A percentile compares a stretch with the other conserved stretches of the same genome.
phyloP scores from a whole-genome alignment of 108 stramenopile genomes.

The Fragilariopsis cylindrus region DNA sequence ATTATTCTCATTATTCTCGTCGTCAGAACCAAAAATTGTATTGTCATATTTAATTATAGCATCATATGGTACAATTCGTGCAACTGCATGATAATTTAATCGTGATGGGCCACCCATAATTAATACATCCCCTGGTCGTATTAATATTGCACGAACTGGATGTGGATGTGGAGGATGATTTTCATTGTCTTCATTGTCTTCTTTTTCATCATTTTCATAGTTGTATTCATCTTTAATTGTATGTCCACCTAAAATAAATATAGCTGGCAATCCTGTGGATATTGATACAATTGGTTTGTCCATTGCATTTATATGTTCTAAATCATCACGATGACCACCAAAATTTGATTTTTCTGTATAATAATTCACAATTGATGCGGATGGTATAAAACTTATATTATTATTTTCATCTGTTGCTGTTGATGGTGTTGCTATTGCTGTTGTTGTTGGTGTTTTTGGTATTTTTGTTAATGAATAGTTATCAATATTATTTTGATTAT shows the following conservation, averaged over 20 bases:
- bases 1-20: no score
- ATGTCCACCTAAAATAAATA: constrained; percentile 66
- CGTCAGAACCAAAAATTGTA: no score
- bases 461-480: constrained; percentile 5
- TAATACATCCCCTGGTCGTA: constrained; percentile 71
- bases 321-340: constrained; percentile 72
- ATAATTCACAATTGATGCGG: constrained; percentile 72
- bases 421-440: no score
- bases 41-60: neutral
- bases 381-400: constrained; percentile 35
- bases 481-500: neutral
- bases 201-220: neutral
- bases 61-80: constrained; percentile 41
- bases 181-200: constrained; percentile 44
- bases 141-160: constrained; percentile 54
- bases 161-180: no score
- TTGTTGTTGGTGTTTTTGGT: neutral
- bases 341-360: constrained; percentile 57
- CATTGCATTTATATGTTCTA: constrained; percentile 48
- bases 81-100: constrained; percentile 68
- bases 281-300: constrained; percentile 64
- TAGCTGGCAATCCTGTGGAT: constrained; percentile 53
- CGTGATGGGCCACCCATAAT: constrained; percentile 56
- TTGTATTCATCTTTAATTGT: constrained; percentile 41
- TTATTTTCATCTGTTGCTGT: neutral